Percentiles rank a stretch among this genome's conserved stretches.
Evolutionary conservation across 192 early-diverging fungal species (phyloP).

Genomic region (Gigaspora rosea): DNA sequence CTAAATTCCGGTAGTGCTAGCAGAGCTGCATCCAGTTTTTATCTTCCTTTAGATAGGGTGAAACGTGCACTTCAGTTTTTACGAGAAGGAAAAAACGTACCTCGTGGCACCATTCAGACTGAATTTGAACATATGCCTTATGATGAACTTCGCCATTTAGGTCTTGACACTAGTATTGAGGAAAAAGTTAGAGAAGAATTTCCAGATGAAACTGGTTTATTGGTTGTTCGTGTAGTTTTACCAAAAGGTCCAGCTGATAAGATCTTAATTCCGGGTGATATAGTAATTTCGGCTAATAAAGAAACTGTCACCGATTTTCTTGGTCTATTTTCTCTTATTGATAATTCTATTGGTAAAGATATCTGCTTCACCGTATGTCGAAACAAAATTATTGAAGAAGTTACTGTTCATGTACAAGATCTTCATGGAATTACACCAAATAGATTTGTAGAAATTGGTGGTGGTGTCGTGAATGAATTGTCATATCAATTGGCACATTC

Average conservation of each 20-base stretch:
- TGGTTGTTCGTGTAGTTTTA: conserved; percentile 61
- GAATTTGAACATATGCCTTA: conserved; percentile 71
- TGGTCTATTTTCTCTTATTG: conserved; percentile 61
- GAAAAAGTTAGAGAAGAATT: conserved; percentile 59
- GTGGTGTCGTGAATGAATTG: conserved; percentile 73
- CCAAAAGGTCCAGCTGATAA: conserved; percentile 69
- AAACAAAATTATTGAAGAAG: conserved; percentile 50
- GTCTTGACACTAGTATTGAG: conserved; percentile 67
- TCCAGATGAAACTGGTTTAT: conserved; percentile 72
- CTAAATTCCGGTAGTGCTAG: conserved; percentile 74
- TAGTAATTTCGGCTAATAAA: conserved; percentile 67
- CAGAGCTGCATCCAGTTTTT: conserved; percentile 71
- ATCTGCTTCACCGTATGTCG: conserved; percentile 60
- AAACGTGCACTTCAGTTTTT: conserved; percentile 64
- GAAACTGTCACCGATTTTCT: conserved; percentile 73
- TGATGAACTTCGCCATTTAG: conserved; percentile 71
- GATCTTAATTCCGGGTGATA: conserved; percentile 68
- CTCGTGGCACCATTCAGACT: conserved; percentile 77
- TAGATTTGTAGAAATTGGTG: conserved; percentile 83
- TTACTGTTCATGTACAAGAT: conserved; percentile 62
- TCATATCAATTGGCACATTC: conserved; percentile 78
- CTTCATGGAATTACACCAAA: conserved; percentile 80
- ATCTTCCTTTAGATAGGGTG: conserved; percentile 75
- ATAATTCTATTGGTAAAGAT: conserved; percentile 56
- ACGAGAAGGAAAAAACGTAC: conserved; percentile 55